phyloP scores from a whole-genome alignment of 139 green algal species.

The Chlorokybus atmophyticus region DNA sequence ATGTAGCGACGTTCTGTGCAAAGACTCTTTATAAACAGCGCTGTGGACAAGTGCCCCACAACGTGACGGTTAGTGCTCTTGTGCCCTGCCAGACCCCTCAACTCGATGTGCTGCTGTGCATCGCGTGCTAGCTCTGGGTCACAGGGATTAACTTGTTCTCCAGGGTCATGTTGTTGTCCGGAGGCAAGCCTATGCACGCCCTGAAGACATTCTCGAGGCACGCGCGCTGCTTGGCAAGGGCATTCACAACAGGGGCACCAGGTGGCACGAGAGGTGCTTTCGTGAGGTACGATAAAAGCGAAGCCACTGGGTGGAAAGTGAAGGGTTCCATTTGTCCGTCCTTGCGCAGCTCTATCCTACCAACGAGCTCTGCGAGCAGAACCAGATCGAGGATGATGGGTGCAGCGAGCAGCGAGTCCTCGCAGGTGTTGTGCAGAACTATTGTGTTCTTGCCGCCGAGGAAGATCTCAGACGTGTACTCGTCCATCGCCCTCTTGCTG shows the following conservation, averaged over 20 bases:
- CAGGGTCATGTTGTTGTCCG: constrained; percentile 94
- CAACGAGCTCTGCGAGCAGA: constrained; percentile 86
- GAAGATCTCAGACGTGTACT: constrained; percentile 96
- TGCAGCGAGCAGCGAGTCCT: constrained; percentile 92
- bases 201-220: constrained; percentile 97
- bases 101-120: too few species aligned
- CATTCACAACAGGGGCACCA: constrained; percentile 91
- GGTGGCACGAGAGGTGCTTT: constrained; percentile 39
- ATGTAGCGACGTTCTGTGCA: too few species aligned
- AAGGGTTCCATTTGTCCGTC: constrained; percentile 55
- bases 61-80: too few species aligned
- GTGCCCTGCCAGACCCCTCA: too few species aligned
- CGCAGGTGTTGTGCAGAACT: constrained; percentile 99
- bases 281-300: constrained; percentile 85
- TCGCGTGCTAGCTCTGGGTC: too few species aligned
- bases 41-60: too few species aligned
- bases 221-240: constrained; percentile 86
- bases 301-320: constrained; percentile 80
- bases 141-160: constrained; percentile 83
- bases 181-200: constrained; percentile 82
- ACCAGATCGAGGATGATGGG: constrained; percentile 98
- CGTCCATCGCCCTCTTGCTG: constrained; percentile 96
- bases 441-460: constrained; percentile 93
- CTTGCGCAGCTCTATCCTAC: constrained; percentile 70
- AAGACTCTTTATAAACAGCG: too few species aligned